Evolutionary conservation across 192 early-diverging fungal species (phyloP).

Genomic region (Mortierella alpina): DNA sequence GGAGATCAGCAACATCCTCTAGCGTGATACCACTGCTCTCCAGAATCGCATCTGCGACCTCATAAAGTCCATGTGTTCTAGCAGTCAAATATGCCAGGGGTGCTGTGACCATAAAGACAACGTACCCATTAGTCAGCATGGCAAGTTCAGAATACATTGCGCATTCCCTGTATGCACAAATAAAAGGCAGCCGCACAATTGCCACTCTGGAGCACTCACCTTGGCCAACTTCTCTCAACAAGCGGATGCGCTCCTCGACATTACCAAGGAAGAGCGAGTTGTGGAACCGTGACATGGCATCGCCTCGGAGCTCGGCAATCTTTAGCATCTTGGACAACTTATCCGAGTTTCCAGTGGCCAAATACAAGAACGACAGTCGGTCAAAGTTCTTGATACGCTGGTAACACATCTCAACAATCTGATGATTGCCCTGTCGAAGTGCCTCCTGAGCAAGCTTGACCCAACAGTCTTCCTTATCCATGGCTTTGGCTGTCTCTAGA

Average conservation of each 20-base stretch:
- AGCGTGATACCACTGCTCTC: constrained; percentile 74
- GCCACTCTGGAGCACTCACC: constrained; percentile 55
- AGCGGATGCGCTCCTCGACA: constrained; percentile 87
- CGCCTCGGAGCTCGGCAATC: constrained; percentile 87
- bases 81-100: constrained; percentile 95
- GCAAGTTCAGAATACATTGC: no score
- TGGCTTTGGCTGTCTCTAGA: constrained; percentile 90
- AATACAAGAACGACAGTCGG: constrained; percentile 94
- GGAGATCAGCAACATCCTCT: constrained; percentile 65
- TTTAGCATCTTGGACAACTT: constrained; percentile 96
- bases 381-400: constrained; percentile 94
- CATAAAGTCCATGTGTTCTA: constrained; percentile 87
- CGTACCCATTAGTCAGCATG: neutral
- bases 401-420: constrained; percentile 91
- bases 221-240: constrained; percentile 91
- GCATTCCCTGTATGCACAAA: neutral
- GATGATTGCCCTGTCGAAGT: constrained; percentile 88
- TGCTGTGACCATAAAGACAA: constrained; percentile 51
- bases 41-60: constrained; percentile 88
- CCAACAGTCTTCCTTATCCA: constrained; percentile 94
- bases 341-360: constrained; percentile 90
- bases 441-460: constrained; percentile 89
- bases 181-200: neutral
- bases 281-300: constrained; percentile 92
- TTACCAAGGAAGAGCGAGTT: constrained; percentile 93